Evolutionary conservation across 169 alveolate genomes (phyloP).

Genomic region (Perkinsus olseni): DNA sequence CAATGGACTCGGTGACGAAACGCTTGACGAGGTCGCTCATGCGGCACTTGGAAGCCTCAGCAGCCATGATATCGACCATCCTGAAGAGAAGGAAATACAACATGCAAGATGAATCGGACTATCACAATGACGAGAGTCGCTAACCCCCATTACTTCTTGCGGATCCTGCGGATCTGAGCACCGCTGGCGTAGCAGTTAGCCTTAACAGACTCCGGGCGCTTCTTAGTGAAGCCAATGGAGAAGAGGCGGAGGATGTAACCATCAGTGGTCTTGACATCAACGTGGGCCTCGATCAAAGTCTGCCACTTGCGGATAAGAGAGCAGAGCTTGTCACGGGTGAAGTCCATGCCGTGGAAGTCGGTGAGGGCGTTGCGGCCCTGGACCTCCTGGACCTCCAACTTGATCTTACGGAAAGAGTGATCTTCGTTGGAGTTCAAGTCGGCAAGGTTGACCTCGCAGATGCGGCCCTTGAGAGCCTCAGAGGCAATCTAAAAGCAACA

Average conservation of each 20-base stretch:
- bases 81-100: background rate
- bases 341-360: constrained; percentile 91
- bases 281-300: constrained; percentile 90
- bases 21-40: constrained; percentile 87
- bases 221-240: constrained; percentile 92
- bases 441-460: constrained; percentile 89
- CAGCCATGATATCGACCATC: constrained; percentile 90
- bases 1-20: constrained; percentile 84
- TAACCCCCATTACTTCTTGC: constrained; percentile 59
- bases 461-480: constrained; percentile 87
- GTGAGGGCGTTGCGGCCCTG: constrained; percentile 89
- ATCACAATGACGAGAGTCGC: too few relatives aligned
- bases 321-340: constrained; percentile 93
- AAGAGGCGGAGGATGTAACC: constrained; percentile 91
- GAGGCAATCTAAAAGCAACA: constrained; percentile 63
- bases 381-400: constrained; percentile 86
- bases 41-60: constrained; percentile 83
- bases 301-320: constrained; percentile 93
- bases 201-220: constrained; percentile 58
- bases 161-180: constrained; percentile 84
- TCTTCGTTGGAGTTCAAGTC: constrained; percentile 89
- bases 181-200: constrained; percentile 92
- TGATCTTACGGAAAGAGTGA: constrained; percentile 88
- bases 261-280: constrained; percentile 92
- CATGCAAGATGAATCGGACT: too few relatives aligned